Base-by-base conservation (phyloP, 805 yeast genomes). In the Pichia kluyveri region DNA sequence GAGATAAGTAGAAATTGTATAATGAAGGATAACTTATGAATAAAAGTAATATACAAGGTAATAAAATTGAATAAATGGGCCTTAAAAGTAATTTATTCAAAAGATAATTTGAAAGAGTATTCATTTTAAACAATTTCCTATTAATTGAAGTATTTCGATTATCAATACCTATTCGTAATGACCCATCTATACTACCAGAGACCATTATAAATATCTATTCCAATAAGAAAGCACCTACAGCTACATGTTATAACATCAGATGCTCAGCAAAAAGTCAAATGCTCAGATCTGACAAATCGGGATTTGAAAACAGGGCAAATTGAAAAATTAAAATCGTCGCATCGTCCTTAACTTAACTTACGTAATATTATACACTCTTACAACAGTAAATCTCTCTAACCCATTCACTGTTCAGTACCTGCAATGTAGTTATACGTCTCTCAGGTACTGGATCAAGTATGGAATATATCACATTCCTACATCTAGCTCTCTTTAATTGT, bases 321-420 rank as follows among this genome's bases (percentile, higher is more conserved):
- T 23, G 3, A 23, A 19, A 23, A 23, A 23, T 5, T 23, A 5
- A 4, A 4, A 23, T 23, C 26, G 26, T 4, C 26, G 7, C 26
- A 23, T 23, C 26, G 26, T 23, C 26, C 23, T 19, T 4, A 3
- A 19, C n/a, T n/a, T n/a, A n/a, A n/a, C n/a, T 19, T 19, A 19
- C 23, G 4, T 19, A 19, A 19, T 19, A 19, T 19, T 19, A 14
- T 2, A 14, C 37, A 34, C 5, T 9, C 5, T 34, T 34, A 15
- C 37, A 89, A 28, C 86, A 81, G 50, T 69, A 74, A 53, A 91
- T 89, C 61, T 87, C 95, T 50, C 97, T 71, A 0, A 95, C 96
- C 98, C 98, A 91, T 65, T 93, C 98, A 62, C 93, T 83, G 60
- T 85, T 89, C 61, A 93, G 70, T 28, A 90, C 79, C 66, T 91